Evolutionary conservation across 108 stramenopile species (phyloP).

Genomic region (Craspedostauros australis): DNA sequence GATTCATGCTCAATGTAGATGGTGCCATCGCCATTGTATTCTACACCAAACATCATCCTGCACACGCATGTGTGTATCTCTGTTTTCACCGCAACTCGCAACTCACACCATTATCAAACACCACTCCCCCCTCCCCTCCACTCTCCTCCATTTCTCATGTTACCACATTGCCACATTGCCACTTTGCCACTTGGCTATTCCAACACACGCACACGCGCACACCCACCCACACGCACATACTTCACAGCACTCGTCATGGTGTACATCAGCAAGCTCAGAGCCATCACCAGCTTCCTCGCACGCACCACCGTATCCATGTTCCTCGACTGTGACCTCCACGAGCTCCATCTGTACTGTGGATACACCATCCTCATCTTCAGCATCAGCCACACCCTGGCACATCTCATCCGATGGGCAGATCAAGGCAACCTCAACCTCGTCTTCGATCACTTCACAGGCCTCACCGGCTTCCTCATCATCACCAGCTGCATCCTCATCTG

Average conservation of each 20-base stretch:
- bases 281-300: conserved; percentile 25
- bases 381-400: conserved; percentile 30
- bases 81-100: background rate
- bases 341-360: conserved; percentile 42
- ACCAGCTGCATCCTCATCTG: conserved; percentile 22
- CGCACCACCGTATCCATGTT: conserved; percentile 29
- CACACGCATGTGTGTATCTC: background rate
- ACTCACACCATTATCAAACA: background rate
- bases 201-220: background rate
- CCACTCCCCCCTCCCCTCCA: too few relatives aligned
- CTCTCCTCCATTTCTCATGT: too few relatives aligned
- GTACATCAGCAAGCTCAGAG: conserved; percentile 40
- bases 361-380: conserved; percentile 28
- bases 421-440: conserved; percentile 36
- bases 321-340: conserved; percentile 32
- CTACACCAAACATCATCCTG: conserved; percentile 1
- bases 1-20: background rate
- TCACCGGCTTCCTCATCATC: conserved; percentile 32
- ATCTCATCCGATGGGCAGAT: conserved; percentile 32
- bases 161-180: too few relatives aligned
- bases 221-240: background rate
- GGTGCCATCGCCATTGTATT: background rate
- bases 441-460: conserved; percentile 17
- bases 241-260: conserved; percentile 24
- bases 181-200: background rate